Percentiles rank a stretch among this genome's conserved stretches.
phyloP scores from a whole-genome alignment of 331 rosid species.

The Stylosanthes scabra region DNA sequence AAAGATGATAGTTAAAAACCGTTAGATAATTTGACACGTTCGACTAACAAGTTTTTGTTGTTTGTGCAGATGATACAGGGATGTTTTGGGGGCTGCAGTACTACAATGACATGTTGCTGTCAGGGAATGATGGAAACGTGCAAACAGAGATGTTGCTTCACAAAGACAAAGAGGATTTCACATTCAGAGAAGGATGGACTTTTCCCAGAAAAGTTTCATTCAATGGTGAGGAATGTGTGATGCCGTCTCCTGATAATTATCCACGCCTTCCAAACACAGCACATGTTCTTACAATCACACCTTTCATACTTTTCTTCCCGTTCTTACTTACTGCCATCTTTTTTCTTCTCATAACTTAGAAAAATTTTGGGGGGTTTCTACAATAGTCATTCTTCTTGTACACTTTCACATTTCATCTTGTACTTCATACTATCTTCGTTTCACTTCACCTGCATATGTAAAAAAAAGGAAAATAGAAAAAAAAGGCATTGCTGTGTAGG shows the following conservation, averaged over 20 bases:
- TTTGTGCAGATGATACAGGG: conserved; percentile 71
- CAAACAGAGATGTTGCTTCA: conserved; percentile 72
- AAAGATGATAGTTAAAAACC: too few relatives aligned
- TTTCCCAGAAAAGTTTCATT: conserved; percentile 77
- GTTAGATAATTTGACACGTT: too few relatives aligned
- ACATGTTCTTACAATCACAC: neutral
- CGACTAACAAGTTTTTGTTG: too few relatives aligned
- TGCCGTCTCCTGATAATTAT: conserved; percentile 75
- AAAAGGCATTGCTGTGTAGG: too few relatives aligned
- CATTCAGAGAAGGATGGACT: conserved; percentile 76
- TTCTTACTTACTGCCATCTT: conserved; percentile 17
- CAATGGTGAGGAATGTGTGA: conserved; percentile 82
- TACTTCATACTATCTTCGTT: neutral
- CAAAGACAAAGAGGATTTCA: conserved; percentile 63
- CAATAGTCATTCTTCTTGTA: neutral
- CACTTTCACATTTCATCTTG: neutral
- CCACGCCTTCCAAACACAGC: conserved; percentile 67
- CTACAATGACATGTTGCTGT: conserved; percentile 75
- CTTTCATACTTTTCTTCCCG: conserved; percentile 22
- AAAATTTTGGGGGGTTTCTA: too few relatives aligned
- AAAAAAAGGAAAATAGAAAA: neutral
- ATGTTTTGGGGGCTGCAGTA: conserved; percentile 77
- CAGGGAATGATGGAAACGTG: conserved; percentile 63
- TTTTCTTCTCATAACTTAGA: conserved; percentile 1
- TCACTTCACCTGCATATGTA: neutral